These are phyloP conservation scores for Elsinoe fawcettii DNA, from an alignment of 2,329 filamentous ascomycete species.

Conservation along the genomic window DNA sequence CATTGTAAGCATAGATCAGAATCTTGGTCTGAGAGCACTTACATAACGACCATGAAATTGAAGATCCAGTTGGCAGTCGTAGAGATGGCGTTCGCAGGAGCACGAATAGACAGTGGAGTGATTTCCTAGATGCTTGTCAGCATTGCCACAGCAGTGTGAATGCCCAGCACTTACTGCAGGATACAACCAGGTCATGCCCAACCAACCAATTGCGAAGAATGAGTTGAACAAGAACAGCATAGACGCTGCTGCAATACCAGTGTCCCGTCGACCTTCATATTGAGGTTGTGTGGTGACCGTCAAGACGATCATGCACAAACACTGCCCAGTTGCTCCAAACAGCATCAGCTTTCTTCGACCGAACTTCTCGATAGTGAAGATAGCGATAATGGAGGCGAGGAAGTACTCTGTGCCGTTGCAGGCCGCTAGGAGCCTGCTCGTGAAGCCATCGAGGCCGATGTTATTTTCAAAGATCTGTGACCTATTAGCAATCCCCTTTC, in stretches of 20 bases:
- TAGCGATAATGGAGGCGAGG: conserved; percentile 21
- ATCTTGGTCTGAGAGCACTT: background rate
- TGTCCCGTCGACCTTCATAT: conserved; percentile 17
- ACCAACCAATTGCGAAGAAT: conserved; percentile 32
- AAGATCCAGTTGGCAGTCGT: conserved; percentile 55
- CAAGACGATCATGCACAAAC: conserved; percentile 22
- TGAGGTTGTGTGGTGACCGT: background rate
- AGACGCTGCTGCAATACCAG: conserved; percentile 32
- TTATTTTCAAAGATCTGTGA: conserved; percentile 19
- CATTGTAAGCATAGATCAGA: conserved; percentile 17
- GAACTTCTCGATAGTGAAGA: conserved; percentile 27
- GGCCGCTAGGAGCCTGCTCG: conserved; percentile 22
- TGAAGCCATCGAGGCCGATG: conserved; percentile 19
- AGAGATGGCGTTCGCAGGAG: conserved; percentile 31
- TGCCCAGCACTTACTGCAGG: background rate
- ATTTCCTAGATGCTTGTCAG: conserved; percentile 24
- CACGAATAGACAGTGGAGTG: conserved; percentile 29
- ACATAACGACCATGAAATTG: conserved; percentile 34
- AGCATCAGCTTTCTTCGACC: conserved; percentile 26
- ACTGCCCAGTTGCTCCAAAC: conserved; percentile 24
- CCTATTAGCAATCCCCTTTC: background rate
- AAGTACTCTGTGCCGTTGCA: conserved; percentile 27
- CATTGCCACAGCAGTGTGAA: background rate
- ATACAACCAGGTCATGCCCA: conserved; percentile 32
- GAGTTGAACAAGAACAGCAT: conserved; percentile 33